These are phyloP conservation scores for Ogataea haglerorum DNA, from an alignment of 805 yeast species.

Conservation along the genomic window DNA sequence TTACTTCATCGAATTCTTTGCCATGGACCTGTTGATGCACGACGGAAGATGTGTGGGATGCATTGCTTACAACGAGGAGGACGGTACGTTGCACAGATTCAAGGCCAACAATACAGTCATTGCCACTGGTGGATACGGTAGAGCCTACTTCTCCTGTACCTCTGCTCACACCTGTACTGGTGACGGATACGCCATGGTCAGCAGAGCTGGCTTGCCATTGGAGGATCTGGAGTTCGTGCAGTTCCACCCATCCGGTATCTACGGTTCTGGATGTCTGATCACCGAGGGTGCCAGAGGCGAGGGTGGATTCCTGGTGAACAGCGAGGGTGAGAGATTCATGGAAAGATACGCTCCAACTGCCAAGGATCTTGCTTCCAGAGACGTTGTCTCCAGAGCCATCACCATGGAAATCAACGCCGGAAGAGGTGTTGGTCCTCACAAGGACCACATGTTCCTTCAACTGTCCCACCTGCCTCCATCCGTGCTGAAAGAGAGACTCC, in stretches of 20 bases:
- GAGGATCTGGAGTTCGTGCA: constrained; percentile 97
- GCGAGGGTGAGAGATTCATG: constrained; percentile 99
- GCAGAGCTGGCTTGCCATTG: constrained; percentile 97
- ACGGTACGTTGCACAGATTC: constrained; percentile 97
- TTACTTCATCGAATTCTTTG: constrained; percentile 96
- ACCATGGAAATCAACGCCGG: constrained; percentile 98
- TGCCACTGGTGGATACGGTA: constrained; percentile 99
- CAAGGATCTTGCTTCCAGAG: constrained; percentile 97
- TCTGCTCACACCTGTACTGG: constrained; percentile 99
- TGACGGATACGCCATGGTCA: constrained; percentile 97
- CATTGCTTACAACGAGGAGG: constrained; percentile 97
- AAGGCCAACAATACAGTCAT: constrained; percentile 94
- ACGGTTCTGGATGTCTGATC: constrained; percentile 97
- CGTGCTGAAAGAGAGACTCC: constrained; percentile 91
- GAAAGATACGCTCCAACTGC: constrained; percentile 99
- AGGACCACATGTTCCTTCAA: constrained; percentile 94
- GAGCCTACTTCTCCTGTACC: constrained; percentile 98
- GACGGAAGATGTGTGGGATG: constrained; percentile 96
- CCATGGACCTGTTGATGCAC: constrained; percentile 89
- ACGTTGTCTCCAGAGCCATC: constrained; percentile 96
- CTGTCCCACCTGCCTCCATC: constrained; percentile 89
- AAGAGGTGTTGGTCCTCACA: constrained; percentile 96
- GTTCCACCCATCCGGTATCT: constrained; percentile 99
- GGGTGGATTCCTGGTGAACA: constrained; percentile 95
- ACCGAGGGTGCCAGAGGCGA: constrained; percentile 99